Percentiles rank a stretch among this genome's conserved stretches.
These are phyloP conservation scores for Fraxinus xanthoxyloides DNA, from an alignment of 305 asterid genomes.

Conservation along the genomic window DNA sequence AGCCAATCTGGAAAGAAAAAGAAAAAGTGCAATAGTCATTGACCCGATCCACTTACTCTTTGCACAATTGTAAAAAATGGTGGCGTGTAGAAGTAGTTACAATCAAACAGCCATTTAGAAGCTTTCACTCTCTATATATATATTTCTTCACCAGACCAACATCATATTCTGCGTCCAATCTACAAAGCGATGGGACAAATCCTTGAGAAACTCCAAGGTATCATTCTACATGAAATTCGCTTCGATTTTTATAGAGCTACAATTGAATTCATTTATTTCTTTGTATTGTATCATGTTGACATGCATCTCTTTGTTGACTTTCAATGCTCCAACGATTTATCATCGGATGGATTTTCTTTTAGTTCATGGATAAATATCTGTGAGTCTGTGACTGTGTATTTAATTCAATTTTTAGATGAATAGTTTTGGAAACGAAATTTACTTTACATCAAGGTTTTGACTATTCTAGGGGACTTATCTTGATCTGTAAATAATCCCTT, in stretches of 20 bases:
- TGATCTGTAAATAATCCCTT: not conserved
- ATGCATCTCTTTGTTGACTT: not conserved
- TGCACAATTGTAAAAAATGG: not conserved
- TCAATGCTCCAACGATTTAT: not conserved
- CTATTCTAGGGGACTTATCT: not conserved
- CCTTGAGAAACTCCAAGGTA: conserved; percentile 65
- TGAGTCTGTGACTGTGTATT: not conserved
- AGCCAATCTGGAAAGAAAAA: not conserved
- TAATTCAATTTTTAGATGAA: not conserved
- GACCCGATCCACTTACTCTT: not conserved
- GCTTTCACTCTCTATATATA: not conserved
- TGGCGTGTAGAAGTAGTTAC: not conserved
- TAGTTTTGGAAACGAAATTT: not conserved
- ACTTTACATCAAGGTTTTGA: not conserved
- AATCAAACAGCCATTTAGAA: not conserved
- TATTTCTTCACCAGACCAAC: not conserved
- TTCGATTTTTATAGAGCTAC: not conserved
- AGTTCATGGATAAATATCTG: not conserved
- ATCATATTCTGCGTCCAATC: conserved; percentile 9
- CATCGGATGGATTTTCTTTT: not conserved
- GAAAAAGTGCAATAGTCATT: not conserved
- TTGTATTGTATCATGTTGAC: not conserved
- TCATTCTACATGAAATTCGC: not conserved
- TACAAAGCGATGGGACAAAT: conserved; percentile 65
- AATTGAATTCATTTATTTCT: not conserved